phyloP scores from a whole-genome alignment of 1,139 yeast genomes.

The Pichia sp. region DNA sequence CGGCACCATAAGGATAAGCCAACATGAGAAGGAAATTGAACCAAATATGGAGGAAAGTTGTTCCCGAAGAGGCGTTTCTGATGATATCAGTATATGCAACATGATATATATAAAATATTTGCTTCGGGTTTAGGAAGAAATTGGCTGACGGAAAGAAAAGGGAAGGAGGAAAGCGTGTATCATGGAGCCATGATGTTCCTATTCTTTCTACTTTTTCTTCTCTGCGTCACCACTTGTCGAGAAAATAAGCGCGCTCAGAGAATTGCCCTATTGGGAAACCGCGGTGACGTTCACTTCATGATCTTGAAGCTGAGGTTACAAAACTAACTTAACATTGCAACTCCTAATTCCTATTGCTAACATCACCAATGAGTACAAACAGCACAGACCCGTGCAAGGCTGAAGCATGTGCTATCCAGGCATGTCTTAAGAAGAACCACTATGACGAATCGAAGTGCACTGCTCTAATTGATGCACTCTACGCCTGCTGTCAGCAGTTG shows the following conservation, averaged over 20 bases:
- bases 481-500: conserved; percentile 52
- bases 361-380: not conserved
- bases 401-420: conserved; percentile 63
- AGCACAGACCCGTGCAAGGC: conserved; percentile 51
- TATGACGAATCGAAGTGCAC: conserved; percentile 62
- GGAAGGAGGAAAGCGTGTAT: not conserved
- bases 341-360: no score
- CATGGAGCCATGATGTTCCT: no score
- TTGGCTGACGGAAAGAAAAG: not conserved
- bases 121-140: not conserved
- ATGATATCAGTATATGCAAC: not conserved
- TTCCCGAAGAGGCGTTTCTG: conserved; percentile 25
- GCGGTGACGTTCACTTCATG: no score
- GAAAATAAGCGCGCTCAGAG: not conserved
- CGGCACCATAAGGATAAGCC: conserved; percentile 75
- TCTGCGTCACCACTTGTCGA: no score
- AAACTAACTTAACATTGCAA: no score
- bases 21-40: conserved; percentile 62
- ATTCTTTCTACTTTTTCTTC: no score
- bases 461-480: conserved; percentile 48
- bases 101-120: not conserved
- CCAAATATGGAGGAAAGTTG: conserved; percentile 60
- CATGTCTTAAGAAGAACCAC: conserved; percentile 44
- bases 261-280: conserved; percentile 3
- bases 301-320: no score